A percentile compares a stretch with the other conserved stretches of the same genome.
These are phyloP conservation scores for Trichoderma gamsii DNA, from an alignment of 495 filamentous ascomycete genomes.

Conservation along the genomic window DNA sequence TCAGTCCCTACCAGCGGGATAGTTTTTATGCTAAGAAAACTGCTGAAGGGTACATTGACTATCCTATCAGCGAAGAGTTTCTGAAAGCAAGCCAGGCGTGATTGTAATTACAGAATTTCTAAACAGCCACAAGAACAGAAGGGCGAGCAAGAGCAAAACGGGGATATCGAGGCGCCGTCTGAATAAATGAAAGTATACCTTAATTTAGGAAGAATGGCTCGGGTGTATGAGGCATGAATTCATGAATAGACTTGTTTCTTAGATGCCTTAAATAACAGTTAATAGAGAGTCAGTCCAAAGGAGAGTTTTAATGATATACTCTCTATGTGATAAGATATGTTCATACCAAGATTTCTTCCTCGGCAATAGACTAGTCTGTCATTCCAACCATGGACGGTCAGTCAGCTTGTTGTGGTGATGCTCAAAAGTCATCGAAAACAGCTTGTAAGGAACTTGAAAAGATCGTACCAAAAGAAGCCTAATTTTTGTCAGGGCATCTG, in stretches of 20 bases:
- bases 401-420: neutral
- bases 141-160: neutral
- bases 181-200: neutral
- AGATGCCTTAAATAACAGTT: neutral
- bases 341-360: neutral
- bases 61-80: conserved; percentile 41
- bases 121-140: neutral
- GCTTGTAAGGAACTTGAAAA: neutral
- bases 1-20: conserved; percentile 50
- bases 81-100: neutral
- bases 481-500: neutral
- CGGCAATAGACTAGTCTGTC: neutral
- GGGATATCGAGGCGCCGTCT: neutral
- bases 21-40: conserved; percentile 50
- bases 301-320: neutral
- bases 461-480: neutral
- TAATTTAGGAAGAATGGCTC: neutral
- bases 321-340: neutral
- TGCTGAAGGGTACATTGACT: conserved; percentile 57
- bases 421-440: neutral
- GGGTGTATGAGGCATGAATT: neutral
- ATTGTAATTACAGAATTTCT: too few species aligned
- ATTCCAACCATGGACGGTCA: neutral
- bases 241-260: neutral
- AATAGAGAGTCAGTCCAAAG: neutral